Conservation (phyloP, 2,329 filamentous ascomycete genomes). For the Alternaria infectoria region DNA sequence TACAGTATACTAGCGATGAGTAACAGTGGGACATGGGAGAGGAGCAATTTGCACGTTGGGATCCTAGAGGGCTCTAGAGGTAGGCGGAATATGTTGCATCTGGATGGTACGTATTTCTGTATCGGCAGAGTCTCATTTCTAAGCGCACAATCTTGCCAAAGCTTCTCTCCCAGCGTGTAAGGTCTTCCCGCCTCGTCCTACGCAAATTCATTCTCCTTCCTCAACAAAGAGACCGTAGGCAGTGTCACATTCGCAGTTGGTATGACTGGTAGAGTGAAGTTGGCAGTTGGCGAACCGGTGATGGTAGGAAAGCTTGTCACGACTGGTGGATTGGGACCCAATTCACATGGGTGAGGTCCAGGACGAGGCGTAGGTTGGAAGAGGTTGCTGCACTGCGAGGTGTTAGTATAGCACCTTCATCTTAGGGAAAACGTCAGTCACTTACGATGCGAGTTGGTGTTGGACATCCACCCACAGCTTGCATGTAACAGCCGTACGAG, state of each 20-base stretch:
- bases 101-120: neutral
- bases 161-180: neutral
- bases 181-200: neutral
- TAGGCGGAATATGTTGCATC: neutral
- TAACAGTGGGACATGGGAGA: neutral
- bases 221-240: neutral
- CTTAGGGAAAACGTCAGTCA: neutral
- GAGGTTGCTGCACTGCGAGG: constrained; percentile 29
- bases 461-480: constrained; percentile 35
- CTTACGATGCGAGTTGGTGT: constrained; percentile 35
- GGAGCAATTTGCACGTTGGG: neutral
- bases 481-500: constrained; percentile 37
- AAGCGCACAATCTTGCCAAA: neutral
- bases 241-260: constrained; percentile 6
- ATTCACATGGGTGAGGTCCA: constrained; percentile 37
- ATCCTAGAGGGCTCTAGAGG: neutral
- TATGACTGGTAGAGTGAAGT: constrained; percentile 4
- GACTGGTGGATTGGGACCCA: constrained; percentile 17
- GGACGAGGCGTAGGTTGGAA: constrained; percentile 32
- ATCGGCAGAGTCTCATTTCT: neutral
- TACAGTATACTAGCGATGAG: neutral
- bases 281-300: constrained; percentile 4
- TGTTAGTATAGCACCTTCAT: neutral
- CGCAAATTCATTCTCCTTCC: neutral
- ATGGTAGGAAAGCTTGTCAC: constrained; percentile 1